phyloP scores from a whole-genome alignment of 192 early-diverging fungal species.

The Mycoemilia scoparia region DNA sequence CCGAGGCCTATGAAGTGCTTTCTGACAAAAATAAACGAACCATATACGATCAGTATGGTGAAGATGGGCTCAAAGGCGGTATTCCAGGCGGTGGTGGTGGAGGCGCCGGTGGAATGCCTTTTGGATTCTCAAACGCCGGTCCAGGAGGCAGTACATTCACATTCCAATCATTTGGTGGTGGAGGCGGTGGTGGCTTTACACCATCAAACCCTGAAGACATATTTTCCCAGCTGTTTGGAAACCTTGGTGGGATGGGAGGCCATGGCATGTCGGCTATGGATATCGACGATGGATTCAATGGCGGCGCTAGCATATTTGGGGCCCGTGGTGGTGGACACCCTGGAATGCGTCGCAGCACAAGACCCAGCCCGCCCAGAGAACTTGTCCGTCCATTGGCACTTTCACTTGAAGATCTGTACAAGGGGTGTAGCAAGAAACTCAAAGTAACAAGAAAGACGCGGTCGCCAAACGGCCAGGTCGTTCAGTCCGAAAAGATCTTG shows the following conservation, averaged over 20 bases:
- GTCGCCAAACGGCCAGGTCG: slow-evolving; percentile 8
- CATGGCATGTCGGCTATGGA: slow-evolving; percentile 32
- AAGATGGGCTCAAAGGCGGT: slow-evolving; percentile 65
- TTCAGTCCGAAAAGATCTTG: slow-evolving; percentile 59
- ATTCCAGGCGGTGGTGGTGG: slow-evolving; percentile 37
- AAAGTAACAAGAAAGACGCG: slow-evolving; percentile 67
- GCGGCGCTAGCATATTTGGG: slow-evolving; percentile 19
- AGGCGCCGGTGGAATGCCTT: slow-evolving; percentile 15
- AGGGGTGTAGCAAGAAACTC: slow-evolving; percentile 73
- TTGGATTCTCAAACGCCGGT: slow-evolving; percentile 8
- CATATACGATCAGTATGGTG: slow-evolving; percentile 88
- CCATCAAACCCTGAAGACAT: slow-evolving; percentile 80
- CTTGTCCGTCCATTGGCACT: slow-evolving; percentile 53
- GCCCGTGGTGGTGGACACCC: slow-evolving; percentile 5
- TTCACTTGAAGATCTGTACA: slow-evolving; percentile 83
- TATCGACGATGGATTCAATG: slow-evolving; percentile 25
- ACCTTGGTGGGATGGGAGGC: slow-evolving; percentile 13
- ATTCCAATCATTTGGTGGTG: slow-evolving; percentile 39
- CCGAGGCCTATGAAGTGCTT: slow-evolving; percentile 92
- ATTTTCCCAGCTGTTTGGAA: slow-evolving; percentile 70
- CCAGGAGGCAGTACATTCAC: slow-evolving; percentile 46
- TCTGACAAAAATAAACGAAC: slow-evolving; percentile 78
- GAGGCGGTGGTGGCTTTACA: slow-evolving; percentile 50
- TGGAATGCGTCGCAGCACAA: slow-evolving; percentile 10
- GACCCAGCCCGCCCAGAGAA: slow-evolving; percentile 32